Evolutionary conservation across 1,139 yeast genomes (phyloP), one percentile per base, ranked within the genome.

Genomic region (Taphrina wiesneri): DNA sequence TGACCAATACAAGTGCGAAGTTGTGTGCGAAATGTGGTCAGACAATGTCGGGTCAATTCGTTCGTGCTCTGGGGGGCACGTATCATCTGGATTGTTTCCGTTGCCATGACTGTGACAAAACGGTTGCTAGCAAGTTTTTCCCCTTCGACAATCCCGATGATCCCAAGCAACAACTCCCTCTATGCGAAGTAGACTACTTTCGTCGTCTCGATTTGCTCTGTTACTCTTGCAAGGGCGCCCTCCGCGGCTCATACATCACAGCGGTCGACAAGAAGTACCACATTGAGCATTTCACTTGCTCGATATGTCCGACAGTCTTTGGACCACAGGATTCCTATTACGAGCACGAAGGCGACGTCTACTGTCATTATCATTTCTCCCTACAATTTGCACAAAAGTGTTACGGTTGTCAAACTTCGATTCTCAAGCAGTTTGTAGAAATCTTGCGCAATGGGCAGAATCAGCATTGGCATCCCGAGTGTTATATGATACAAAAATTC

Each of bases 391-490:
- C 98, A 0, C 87, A 88, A 34, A 87, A 87, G 69, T 95, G 99
- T 79, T 96, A 90, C 77, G 97, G 98, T 25, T 93, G 99, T 77
- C 84, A 87, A 70, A 87, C 91, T 41, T 90, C 97, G 1, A 93
- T 93, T 66, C 85, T 95, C 39, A 92, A 92, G 73, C 98, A 93
- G 75, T 93, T 91, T 77, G 97, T 92, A 43, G 97, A 93, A 75
- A 85, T 93, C 57, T 90, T 86, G 70, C 82, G 96, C 71, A 96
- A 97, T 59, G 97, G 97, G n/a, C 83, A 88, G 71, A 88, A 88
- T 70, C 96, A 92, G 75, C 96, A 91, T 74, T 95, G 99, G 99
- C 99, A 95, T 76, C 98, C 98, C 1, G 99, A 95, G 75, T 95
- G 99, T 78, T 95, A 91, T 75, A 95, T 95, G 92, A 96, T 93